These are phyloP conservation scores for Theileria orientalis DNA, from an alignment of 169 alveolate genomes.

Conservation along the genomic window DNA sequence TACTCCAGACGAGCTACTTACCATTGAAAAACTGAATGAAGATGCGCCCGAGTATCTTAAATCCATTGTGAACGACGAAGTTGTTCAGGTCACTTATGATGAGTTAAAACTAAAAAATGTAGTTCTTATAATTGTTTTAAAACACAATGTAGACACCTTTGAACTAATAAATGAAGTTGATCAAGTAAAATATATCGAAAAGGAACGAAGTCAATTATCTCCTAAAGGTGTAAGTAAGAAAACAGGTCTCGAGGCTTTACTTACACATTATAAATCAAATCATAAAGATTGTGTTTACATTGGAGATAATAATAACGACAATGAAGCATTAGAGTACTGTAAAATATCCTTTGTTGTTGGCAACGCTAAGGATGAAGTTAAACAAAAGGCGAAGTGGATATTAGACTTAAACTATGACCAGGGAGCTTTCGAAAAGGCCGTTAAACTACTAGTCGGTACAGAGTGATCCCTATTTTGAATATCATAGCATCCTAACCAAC, in stretches of 20 bases:
- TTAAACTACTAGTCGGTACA: constrained; percentile 11
- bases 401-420: constrained; percentile 26
- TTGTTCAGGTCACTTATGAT: not conserved
- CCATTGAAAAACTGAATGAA: no score
- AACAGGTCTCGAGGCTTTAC: not conserved
- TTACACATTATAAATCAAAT: not conserved
- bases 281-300: constrained; percentile 41
- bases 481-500: no score
- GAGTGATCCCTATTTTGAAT: no score
- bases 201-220: not conserved
- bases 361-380: constrained; percentile 26
- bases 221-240: not conserved
- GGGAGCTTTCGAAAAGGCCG: constrained; percentile 36
- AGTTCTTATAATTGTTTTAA: not conserved
- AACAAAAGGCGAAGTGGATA: constrained; percentile 27
- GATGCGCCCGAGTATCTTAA: no score
- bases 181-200: not conserved
- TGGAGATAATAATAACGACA: constrained; percentile 47
- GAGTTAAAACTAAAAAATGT: constrained; percentile 1
- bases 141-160: not conserved
- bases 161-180: not conserved
- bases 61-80: no score
- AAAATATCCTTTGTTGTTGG: constrained; percentile 49
- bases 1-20: not conserved
- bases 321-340: constrained; percentile 29